Conservation (phyloP, 768 basidiomycete species). For the Kwoniella pini region DNA sequence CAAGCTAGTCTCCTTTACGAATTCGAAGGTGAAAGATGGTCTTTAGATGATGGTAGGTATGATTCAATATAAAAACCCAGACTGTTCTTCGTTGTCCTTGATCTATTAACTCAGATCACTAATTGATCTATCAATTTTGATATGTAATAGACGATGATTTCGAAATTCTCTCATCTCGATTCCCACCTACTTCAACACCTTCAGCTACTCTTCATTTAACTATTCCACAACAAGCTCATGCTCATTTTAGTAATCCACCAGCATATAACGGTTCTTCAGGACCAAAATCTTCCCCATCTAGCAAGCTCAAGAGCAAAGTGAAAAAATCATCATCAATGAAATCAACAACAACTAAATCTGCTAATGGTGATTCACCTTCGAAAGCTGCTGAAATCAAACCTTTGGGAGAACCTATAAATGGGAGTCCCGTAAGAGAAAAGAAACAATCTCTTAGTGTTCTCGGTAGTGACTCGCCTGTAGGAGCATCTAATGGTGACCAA, state of each 20-base stretch:
- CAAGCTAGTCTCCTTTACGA: conserved; percentile 75
- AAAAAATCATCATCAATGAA: conserved; percentile 5
- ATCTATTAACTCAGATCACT: background rate
- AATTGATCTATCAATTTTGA: background rate
- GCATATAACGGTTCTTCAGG: conserved; percentile 47
- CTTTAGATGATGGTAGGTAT: conserved; percentile 80
- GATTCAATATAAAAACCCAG: background rate
- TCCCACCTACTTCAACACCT: conserved; percentile 49
- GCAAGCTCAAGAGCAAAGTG: conserved; percentile 32
- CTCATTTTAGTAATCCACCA: conserved; percentile 58
- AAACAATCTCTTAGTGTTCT: background rate
- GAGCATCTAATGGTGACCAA: conserved; percentile 28
- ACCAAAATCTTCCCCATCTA: conserved; percentile 49
- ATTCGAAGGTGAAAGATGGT: conserved; percentile 76
- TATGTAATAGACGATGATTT: conserved; percentile 72
- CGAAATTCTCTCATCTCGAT: conserved; percentile 78
- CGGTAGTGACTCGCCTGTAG: background rate
- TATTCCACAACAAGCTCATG: conserved; percentile 25
- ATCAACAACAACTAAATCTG: background rate
- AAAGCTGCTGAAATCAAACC: background rate
- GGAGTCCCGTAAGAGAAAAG: background rate
- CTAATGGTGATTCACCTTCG: background rate
- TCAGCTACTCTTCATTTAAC: conserved; percentile 53
- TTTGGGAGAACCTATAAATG: no score
- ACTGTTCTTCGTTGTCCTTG: background rate